phyloP scores from a whole-genome alignment of 345 rosid species.

The Salix brachista region DNA sequence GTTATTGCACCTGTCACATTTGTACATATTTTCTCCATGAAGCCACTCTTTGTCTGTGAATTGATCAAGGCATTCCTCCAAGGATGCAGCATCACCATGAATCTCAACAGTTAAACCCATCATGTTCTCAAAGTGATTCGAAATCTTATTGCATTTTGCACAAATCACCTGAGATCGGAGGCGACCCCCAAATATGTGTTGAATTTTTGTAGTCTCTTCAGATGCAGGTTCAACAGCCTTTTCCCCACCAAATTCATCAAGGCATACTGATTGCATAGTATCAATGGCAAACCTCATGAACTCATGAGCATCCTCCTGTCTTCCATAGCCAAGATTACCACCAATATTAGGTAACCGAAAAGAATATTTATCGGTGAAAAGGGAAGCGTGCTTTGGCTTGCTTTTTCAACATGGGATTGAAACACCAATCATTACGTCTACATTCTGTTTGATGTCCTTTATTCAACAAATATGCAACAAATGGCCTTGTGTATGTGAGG shows the following conservation, averaged over 20 bases:
- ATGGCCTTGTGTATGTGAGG: conserved; percentile 80
- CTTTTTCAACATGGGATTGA: conserved; percentile 74
- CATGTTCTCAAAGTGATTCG: no score
- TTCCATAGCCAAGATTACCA: conserved; percentile 93
- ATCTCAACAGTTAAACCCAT: no score
- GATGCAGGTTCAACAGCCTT: conserved; percentile 59
- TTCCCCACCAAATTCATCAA: conserved; percentile 94
- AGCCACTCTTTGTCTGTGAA: no score
- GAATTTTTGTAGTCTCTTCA: conserved; percentile 86
- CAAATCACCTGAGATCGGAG: conserved; percentile 50
- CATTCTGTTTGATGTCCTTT: conserved; percentile 81
- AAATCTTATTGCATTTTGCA: no score
- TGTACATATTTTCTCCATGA: no score
- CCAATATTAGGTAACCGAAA: conserved; percentile 75
- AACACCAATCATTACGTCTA: conserved; percentile 90
- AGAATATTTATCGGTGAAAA: conserved; percentile 83
- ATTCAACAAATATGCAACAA: conserved; percentile 81
- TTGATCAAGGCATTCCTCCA: no score
- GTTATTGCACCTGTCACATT: conserved; percentile 43
- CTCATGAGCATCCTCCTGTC: conserved; percentile 99
- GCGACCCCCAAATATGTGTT: conserved; percentile 92
- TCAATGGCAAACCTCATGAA: conserved; percentile 98
- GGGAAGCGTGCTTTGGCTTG: conserved; percentile 52
- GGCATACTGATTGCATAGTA: conserved; percentile 90
- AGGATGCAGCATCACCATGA: no score